Conservation (phyloP, 2,329 filamentous ascomycete species). For the Diaporthe vaccinii region DNA sequence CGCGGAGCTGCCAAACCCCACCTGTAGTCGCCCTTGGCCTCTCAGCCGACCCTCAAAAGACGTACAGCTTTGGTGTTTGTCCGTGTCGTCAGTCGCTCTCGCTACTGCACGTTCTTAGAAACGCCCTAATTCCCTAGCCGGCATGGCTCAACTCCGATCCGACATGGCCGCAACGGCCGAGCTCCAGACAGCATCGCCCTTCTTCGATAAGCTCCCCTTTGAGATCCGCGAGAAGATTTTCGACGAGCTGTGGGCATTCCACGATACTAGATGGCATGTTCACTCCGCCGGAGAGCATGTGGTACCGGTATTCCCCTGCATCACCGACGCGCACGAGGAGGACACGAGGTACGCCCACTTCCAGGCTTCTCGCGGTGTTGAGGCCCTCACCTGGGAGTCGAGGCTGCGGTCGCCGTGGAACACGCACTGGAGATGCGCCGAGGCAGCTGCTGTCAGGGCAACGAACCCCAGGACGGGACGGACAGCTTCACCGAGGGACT, state of each 20-base stretch:
- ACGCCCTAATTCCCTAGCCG: background rate
- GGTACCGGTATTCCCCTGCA: constrained; percentile 43
- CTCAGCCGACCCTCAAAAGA: background rate
- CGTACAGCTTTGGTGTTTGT: background rate
- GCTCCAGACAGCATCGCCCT: constrained; percentile 56
- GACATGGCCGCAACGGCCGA: constrained; percentile 54
- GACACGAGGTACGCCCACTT: constrained; percentile 38
- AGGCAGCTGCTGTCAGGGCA: constrained; percentile 28
- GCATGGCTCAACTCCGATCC: constrained; percentile 49
- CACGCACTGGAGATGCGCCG: constrained; percentile 39
- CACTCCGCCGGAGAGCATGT: constrained; percentile 14
- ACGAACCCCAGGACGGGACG: constrained; percentile 15
- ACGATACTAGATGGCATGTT: constrained; percentile 45
- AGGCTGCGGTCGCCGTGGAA: constrained; percentile 38
- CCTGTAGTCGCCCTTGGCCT: background rate
- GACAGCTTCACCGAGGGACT: constrained; percentile 18
- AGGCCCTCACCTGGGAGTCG: constrained; percentile 36
- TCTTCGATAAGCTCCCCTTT: constrained; percentile 47
- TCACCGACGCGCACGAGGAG: constrained; percentile 40
- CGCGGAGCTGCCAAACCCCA: background rate
- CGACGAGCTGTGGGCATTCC: constrained; percentile 46
- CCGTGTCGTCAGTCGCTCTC: background rate
- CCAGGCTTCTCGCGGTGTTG: constrained; percentile 28
- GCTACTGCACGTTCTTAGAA: background rate
- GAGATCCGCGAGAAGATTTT: constrained; percentile 52